These are phyloP conservation scores for Daldinia bambusicola DNA, from an alignment of 495 filamentous ascomycete genomes.

Conservation along the genomic window DNA sequence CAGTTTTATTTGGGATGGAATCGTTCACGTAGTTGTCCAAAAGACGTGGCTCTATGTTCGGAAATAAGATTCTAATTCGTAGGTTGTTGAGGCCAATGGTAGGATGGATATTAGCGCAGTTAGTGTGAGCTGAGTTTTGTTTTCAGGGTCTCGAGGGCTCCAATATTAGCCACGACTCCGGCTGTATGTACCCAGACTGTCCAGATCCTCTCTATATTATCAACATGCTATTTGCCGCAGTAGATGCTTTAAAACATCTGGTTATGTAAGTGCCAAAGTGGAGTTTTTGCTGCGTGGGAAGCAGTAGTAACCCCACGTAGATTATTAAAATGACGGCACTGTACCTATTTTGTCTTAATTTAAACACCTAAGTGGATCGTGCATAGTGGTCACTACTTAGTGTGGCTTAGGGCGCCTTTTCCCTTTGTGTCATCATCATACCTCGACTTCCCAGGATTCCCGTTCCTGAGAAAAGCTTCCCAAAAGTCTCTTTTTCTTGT, in stretches of 20 bases:
- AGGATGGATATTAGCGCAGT: background rate
- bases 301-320: conserved; percentile 11
- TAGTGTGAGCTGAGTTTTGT: background rate
- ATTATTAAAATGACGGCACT: conserved; percentile 17
- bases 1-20: background rate
- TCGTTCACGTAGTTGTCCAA: background rate
- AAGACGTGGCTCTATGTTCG: background rate
- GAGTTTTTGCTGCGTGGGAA: conserved; percentile 9
- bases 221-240: background rate
- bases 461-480: conserved; percentile 33
- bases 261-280: conserved; percentile 5
- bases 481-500: conserved; percentile 22
- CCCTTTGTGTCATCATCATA: conserved; percentile 38
- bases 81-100: background rate
- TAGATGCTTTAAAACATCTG: background rate
- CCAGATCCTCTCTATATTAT: background rate
- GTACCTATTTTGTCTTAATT: conserved; percentile 9
- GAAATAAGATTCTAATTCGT: background rate
- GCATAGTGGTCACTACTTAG: conserved; percentile 6
- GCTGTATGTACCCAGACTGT: background rate
- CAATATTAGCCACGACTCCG: conserved; percentile 17
- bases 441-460: conserved; percentile 33
- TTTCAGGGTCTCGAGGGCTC: conserved; percentile 6
- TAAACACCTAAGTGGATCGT: conserved; percentile 10
- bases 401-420: conserved; percentile 27